Conservation (phyloP, 371 early-diverging fungal species). For the Lichtheimia hyalospora region DNA sequence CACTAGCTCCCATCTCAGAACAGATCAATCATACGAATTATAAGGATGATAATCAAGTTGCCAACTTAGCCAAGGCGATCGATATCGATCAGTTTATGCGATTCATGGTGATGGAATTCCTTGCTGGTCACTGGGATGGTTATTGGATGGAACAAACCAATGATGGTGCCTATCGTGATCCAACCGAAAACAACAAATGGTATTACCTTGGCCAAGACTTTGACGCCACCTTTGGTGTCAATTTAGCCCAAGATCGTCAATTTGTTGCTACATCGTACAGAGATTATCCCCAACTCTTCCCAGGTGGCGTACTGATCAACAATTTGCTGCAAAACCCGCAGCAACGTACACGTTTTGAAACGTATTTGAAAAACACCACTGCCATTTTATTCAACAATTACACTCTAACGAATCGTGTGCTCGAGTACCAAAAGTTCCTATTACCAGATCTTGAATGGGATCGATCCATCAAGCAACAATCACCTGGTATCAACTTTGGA, state of each 20-base stretch:
- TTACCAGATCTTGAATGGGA: constrained; percentile 57
- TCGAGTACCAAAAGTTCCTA: constrained; percentile 49
- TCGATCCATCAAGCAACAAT: constrained; percentile 51
- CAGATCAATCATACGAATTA: constrained; percentile 37
- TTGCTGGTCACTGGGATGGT: constrained; percentile 57
- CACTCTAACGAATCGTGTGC: constrained; percentile 40
- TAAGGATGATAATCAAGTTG: constrained; percentile 39
- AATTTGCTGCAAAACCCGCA: constrained; percentile 44
- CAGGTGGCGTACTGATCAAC: constrained; percentile 50
- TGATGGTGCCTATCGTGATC: constrained; percentile 56
- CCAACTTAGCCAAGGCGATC: constrained; percentile 33
- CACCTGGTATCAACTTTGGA: constrained; percentile 54
- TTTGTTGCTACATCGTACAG: constrained; percentile 41
- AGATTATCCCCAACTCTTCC: constrained; percentile 31
- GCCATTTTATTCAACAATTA: constrained; percentile 49
- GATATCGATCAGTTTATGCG: constrained; percentile 51
- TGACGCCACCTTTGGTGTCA: constrained; percentile 63
- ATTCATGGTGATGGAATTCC: constrained; percentile 63
- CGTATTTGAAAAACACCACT: constrained; percentile 45
- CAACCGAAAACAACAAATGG: constrained; percentile 39
- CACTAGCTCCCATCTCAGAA: constrained; percentile 41
- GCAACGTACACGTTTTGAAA: constrained; percentile 35
- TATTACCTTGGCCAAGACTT: constrained; percentile 54
- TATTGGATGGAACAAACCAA: constrained; percentile 62
- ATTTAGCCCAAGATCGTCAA: constrained; percentile 25